Evolutionary conservation across 306 rosid species (phyloP).

Genomic region (Quercus mongolica): DNA sequence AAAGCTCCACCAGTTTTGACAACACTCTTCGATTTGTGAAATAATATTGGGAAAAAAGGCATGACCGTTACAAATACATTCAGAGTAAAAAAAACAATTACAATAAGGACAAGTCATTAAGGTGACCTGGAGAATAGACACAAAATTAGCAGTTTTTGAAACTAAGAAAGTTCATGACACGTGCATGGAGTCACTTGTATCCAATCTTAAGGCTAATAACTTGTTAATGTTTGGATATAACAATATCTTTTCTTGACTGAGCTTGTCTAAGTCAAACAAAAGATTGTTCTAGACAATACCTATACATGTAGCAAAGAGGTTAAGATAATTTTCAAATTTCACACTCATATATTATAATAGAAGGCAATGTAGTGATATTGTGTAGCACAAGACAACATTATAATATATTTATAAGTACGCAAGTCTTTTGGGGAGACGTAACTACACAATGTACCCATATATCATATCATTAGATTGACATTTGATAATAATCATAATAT

Average conservation of each 20-base stretch:
- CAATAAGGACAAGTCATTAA: not conserved
- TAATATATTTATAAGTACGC: too few relatives aligned
- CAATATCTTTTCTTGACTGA: not conserved
- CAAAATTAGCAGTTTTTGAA: not conserved
- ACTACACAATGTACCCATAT: too few relatives aligned
- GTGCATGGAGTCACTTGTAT: too few relatives aligned
- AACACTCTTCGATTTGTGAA: slow-evolving; percentile 55
- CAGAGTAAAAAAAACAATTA: not conserved
- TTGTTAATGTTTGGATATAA: not conserved
- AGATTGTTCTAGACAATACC: not conserved
- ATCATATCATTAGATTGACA: too few relatives aligned
- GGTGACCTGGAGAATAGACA: not conserved
- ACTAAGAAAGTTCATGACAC: too few relatives aligned
- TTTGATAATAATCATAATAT: too few relatives aligned
- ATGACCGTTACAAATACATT: not conserved
- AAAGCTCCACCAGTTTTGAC: slow-evolving; percentile 93
- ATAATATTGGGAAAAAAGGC: not conserved
- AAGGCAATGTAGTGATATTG: too few relatives aligned
- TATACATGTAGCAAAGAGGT: too few relatives aligned
- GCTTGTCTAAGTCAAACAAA: not conserved
- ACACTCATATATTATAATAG: too few relatives aligned
- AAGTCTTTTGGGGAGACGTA: too few relatives aligned
- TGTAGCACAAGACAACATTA: too few relatives aligned
- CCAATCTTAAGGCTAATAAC: not conserved
- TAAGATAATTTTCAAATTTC: too few relatives aligned